phyloP scores from a whole-genome alignment of 306 rosid genomes.

The Vicia faba region DNA sequence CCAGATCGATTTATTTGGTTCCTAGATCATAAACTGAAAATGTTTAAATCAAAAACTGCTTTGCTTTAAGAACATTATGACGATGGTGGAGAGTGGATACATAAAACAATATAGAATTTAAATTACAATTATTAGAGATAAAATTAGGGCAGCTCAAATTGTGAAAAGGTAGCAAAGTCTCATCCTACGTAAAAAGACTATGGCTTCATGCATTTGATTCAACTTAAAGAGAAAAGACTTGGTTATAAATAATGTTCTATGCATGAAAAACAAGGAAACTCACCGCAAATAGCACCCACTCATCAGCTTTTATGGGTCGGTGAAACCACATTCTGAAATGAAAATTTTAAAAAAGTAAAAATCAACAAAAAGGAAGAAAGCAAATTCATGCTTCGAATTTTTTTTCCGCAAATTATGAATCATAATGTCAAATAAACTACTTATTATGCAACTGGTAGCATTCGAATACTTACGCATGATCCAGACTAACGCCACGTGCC shows the following conservation, averaged over 20 bases:
- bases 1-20: background rate
- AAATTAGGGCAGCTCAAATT: too few species aligned
- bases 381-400: background rate
- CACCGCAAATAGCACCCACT: constrained; percentile 83
- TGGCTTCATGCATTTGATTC: background rate
- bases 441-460: constrained; percentile 16
- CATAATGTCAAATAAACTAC: constrained; percentile 14
- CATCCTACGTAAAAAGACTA: too few species aligned
- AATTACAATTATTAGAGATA: too few species aligned
- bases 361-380: constrained; percentile 3
- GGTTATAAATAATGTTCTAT: background rate
- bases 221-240: background rate
- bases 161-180: too few species aligned
- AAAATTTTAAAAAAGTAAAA: constrained; percentile 1
- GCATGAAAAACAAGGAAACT: constrained; percentile 41
- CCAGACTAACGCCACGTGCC: constrained; percentile 77
- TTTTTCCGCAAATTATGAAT: background rate
- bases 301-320: constrained; percentile 85
- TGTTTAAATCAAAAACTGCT: too few species aligned
- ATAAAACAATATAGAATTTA: too few species aligned
- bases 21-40: background rate
- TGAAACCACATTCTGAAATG: constrained; percentile 87
- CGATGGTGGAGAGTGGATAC: too few species aligned
- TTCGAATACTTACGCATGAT: constrained; percentile 77
- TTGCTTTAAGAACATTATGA: too few species aligned